These are phyloP conservation scores for Saussurea involucrata DNA, from an alignment of 129 eudicot species.

Conservation along the genomic window DNA sequence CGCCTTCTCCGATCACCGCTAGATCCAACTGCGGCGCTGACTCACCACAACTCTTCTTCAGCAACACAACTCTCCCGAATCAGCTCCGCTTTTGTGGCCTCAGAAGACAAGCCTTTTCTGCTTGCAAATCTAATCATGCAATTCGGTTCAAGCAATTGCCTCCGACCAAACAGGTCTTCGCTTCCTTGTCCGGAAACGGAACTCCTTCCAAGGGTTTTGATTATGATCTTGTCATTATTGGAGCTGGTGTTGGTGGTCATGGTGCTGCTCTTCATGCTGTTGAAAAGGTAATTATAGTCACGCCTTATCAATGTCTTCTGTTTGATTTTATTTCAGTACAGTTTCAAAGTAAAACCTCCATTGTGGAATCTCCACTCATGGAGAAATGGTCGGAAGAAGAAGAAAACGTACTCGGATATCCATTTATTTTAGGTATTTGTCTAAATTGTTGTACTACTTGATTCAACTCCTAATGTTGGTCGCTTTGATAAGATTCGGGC, in stretches of 20 bases:
- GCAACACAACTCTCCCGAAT: slow-evolving; percentile 15
- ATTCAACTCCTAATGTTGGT: background rate
- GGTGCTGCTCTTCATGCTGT: slow-evolving; percentile 89
- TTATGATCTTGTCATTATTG: slow-evolving; percentile 74
- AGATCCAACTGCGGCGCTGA: slow-evolving; percentile 20
- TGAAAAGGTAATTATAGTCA: slow-evolving; percentile 44
- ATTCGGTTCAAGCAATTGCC: slow-evolving; percentile 8
- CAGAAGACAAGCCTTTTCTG: slow-evolving; percentile 30
- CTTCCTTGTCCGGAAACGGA: slow-evolving; percentile 48
- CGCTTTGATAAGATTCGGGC: background rate
- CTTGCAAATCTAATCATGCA: slow-evolving; percentile 4
- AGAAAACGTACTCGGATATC: background rate
- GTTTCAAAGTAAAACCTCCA: background rate
- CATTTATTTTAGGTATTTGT: background rate
- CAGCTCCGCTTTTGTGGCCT: slow-evolving; percentile 66
- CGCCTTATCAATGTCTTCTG: background rate
- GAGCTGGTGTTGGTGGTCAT: slow-evolving; percentile 88
- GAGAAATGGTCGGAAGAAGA: too few relatives aligned
- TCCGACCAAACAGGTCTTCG: slow-evolving; percentile 12
- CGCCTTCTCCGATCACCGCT: slow-evolving; percentile 26
- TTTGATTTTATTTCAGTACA: background rate
- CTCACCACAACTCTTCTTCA: background rate
- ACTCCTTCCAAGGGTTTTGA: slow-evolving; percentile 42
- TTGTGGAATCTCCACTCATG: background rate
- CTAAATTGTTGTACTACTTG: background rate